Evolutionary conservation across 805 yeast species (phyloP).

Genomic region (Barnettozyma pratensis): DNA sequence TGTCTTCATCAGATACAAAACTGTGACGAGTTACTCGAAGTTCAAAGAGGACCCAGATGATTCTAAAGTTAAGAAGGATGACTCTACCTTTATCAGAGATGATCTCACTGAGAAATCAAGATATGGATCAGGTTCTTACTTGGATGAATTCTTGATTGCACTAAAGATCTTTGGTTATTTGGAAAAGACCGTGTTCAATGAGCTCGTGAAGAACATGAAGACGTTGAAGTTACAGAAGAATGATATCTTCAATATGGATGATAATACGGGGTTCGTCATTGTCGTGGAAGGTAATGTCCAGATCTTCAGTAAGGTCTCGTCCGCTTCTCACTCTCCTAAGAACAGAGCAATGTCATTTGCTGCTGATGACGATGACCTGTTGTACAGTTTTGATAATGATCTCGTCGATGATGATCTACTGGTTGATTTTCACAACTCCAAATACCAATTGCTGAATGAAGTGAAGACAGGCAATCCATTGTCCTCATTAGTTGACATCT

Average conservation of each 20-base stretch:
- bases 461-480: conserved; percentile 82
- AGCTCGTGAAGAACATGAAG: conserved; percentile 84
- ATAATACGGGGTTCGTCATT: conserved; percentile 78
- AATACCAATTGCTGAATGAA: conserved; percentile 71
- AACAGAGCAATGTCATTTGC: conserved; percentile 4
- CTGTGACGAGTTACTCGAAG: conserved; percentile 58
- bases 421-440: conserved; percentile 47
- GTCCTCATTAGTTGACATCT: conserved; percentile 74
- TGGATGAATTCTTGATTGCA: conserved; percentile 87
- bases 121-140: conserved; percentile 53
- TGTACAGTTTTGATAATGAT: conserved; percentile 20
- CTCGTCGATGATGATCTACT: conserved; percentile 10
- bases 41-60: conserved; percentile 9
- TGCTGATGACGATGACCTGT: conserved; percentile 19
- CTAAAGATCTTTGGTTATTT: conserved; percentile 91
- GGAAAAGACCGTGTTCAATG: conserved; percentile 87
- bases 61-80: background rate
- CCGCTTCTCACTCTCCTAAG: conserved; percentile 19
- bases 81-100: conserved; percentile 8
- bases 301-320: conserved; percentile 54
- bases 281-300: conserved; percentile 90
- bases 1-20: conserved; percentile 50
- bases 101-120: conserved; percentile 41
- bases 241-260: conserved; percentile 70
- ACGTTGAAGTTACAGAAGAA: conserved; percentile 77